phyloP scores from a whole-genome alignment of 2,329 filamentous ascomycete genomes.

The Ilyonectria mors-panacis region DNA sequence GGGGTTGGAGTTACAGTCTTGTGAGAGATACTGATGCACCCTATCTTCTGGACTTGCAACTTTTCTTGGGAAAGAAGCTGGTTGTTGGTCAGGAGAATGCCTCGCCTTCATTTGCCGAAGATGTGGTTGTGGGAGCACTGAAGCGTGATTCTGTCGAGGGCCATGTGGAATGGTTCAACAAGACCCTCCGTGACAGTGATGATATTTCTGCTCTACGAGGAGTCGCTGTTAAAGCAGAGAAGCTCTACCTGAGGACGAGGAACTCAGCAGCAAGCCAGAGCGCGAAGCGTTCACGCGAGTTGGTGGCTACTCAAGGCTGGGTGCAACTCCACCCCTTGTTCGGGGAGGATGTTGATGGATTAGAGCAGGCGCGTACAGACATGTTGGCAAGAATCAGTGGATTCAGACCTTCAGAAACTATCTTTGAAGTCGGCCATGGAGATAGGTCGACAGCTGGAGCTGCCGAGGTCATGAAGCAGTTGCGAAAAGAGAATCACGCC shows the following conservation, averaged over 20 bases:
- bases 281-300: constrained; percentile 86
- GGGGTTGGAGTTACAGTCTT: constrained; percentile 96
- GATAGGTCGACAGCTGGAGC: constrained; percentile 76
- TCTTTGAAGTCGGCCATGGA: constrained; percentile 92
- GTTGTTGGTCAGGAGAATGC: constrained; percentile 79
- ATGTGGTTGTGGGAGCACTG: constrained; percentile 86
- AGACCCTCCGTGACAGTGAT: constrained; percentile 79
- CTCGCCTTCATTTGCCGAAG: constrained; percentile 80
- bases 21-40: constrained; percentile 90
- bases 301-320: constrained; percentile 80
- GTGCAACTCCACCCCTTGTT: constrained; percentile 86
- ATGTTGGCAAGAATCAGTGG: constrained; percentile 92
- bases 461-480: constrained; percentile 81
- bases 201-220: constrained; percentile 80
- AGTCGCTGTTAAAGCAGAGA: constrained; percentile 91
- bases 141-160: constrained; percentile 81
- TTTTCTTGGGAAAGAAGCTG: constrained; percentile 91
- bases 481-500: constrained; percentile 79
- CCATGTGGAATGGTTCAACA: constrained; percentile 86
- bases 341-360: constrained; percentile 74
- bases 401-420: constrained; percentile 91
- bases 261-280: constrained; percentile 93
- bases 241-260: constrained; percentile 89
- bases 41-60: constrained; percentile 92
- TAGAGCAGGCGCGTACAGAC: constrained; percentile 81